Percentiles rank a stretch among this genome's conserved stretches.
Evolutionary conservation across 2,329 filamentous ascomycete species (phyloP).

Genomic region (Aureobasidium sp.): DNA sequence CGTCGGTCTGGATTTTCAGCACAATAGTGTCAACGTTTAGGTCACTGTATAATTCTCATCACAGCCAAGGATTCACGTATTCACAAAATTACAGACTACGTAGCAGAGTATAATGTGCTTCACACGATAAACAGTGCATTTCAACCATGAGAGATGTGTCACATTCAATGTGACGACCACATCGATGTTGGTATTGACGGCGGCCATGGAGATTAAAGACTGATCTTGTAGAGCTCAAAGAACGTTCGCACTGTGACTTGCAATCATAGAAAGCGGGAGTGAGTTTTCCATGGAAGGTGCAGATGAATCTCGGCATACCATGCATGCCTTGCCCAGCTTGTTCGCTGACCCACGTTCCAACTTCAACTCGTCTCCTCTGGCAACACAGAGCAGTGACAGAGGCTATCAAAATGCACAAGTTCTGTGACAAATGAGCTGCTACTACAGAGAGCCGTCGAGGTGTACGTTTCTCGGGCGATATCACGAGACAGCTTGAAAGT

Average conservation of each 20-base stretch:
- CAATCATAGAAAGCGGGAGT: background rate
- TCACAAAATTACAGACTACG: too few relatives aligned
- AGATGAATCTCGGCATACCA: background rate
- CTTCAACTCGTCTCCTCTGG: background rate
- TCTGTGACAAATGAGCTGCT: background rate
- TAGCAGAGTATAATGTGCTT: too few relatives aligned
- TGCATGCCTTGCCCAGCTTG: too few relatives aligned
- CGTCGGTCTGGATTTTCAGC: background rate
- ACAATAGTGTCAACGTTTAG: too few relatives aligned
- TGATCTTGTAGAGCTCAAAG: background rate
- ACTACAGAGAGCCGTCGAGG: background rate
- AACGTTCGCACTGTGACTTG: background rate
- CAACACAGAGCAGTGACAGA: background rate
- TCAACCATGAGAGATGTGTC: background rate
- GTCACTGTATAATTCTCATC: too few relatives aligned
- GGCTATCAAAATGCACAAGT: background rate
- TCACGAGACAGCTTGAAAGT: too few relatives aligned
- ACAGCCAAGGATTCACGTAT: too few relatives aligned
- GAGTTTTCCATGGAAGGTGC: background rate
- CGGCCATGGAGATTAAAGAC: background rate
- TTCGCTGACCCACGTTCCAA: background rate
- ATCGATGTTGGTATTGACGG: background rate
- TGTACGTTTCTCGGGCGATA: too few relatives aligned
- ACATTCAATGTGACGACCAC: background rate
- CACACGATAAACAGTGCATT: too few relatives aligned